Base-by-base conservation (phyloP, 192 early-diverging fungal genomes). In the Entomortierella chlamydospora region DNA sequence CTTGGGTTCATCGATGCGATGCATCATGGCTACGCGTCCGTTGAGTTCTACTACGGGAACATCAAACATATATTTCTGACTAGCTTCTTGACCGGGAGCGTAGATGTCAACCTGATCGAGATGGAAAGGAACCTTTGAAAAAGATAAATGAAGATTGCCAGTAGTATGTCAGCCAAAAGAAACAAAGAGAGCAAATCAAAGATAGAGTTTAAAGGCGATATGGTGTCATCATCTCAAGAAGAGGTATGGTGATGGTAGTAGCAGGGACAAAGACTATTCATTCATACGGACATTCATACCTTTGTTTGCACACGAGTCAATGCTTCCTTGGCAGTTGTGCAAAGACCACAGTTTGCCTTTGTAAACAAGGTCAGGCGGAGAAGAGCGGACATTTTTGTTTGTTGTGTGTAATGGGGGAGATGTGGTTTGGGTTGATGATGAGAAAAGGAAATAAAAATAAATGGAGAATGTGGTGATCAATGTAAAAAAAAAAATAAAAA, bases 21-120 rank as follows among this genome's bases (percentile, higher is more conserved):
- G 86, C 68, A 83, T 78, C 74, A 82, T 72, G 17, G 84, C 62
- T 22, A 86, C 83, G 28, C 81, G 58, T 13, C 76, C 84, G 20
- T 86, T 82, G 52, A 87, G 49, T 57, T 87, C 84, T 33, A 85
- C 73, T 5, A 87, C 86, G 9, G 86, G 86, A n/a, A 85, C 73
- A 63, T 87, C 86, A 61, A 85, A 87, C 61, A 87, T 83, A 69
- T 87, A 87, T 52, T 83, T 83, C 50, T 87, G 76, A 12, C 61
- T 54, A 18, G 55, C 57, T 23, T 70, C 76, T 37, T 79, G 60
- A 2, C 68, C 76, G 15, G 76, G 76, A 0, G 76, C 76, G n/a
- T 79, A 79, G 23, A 79, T 79, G 57, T 79, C 76, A 33, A 79
- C 37, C 33, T 79, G 68, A 61, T 79, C 76, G 10, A 79, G 57